Conservation (phyloP, 192 early-diverging fungal species). For the Diversispora eburnea region DNA sequence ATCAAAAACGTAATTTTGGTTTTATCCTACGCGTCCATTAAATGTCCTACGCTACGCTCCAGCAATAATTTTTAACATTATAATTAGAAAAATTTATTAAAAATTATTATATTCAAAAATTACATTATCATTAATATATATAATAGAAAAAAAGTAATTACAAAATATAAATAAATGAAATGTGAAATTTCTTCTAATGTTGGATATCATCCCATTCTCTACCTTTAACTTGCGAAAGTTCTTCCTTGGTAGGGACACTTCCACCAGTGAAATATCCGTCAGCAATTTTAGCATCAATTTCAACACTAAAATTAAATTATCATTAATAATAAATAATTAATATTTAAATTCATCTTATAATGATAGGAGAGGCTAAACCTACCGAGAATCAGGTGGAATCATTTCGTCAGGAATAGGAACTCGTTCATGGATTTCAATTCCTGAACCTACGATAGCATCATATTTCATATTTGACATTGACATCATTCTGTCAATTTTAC, state of each 20-base stretch:
- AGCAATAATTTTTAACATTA: too few relatives aligned
- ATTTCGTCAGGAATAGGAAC: slow-evolving; percentile 84
- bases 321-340: slow-evolving; percentile 20
- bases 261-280: slow-evolving; percentile 89
- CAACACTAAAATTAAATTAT: slow-evolving; percentile 50
- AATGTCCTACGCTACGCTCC: too few relatives aligned
- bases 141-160: too few relatives aligned
- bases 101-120: too few relatives aligned
- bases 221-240: slow-evolving; percentile 70
- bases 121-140: too few relatives aligned
- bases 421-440: slow-evolving; percentile 85
- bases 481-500: slow-evolving; percentile 91
- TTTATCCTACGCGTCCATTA: too few relatives aligned
- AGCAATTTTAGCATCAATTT: slow-evolving; percentile 96
- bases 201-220: slow-evolving; percentile 77
- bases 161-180: too few relatives aligned
- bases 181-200: slow-evolving; percentile 31
- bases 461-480: slow-evolving; percentile 70
- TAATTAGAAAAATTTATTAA: too few relatives aligned
- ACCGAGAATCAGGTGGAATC: slow-evolving; percentile 81
- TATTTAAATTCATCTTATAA: neutral
- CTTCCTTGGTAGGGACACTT: slow-evolving; percentile 51
- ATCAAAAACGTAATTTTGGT: too few relatives aligned
- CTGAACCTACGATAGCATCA: slow-evolving; percentile 84
- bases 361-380: neutral